A percentile compares a stretch with the other conserved stretches of the same genome.
phyloP scores from a whole-genome alignment of 768 basidiomycete genomes.

The Naganishia randhawae region DNA sequence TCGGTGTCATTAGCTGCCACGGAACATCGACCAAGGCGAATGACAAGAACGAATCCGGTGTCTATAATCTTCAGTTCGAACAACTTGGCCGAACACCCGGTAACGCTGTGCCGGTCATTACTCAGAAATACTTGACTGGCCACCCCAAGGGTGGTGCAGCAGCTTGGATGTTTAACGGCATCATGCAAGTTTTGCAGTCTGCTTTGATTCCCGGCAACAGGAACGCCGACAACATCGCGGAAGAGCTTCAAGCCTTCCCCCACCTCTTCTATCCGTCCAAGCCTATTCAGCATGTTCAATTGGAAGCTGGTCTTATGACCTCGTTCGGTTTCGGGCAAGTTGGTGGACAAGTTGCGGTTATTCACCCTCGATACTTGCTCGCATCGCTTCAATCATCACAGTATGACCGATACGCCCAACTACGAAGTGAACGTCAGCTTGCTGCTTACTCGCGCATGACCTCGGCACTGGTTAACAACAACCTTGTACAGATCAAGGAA shows the following conservation, averaged over 20 bases:
- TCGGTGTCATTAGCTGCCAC: constrained; percentile 58
- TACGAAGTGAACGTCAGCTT: constrained; percentile 61
- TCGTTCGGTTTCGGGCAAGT: constrained; percentile 90
- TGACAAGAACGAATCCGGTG: constrained; percentile 96
- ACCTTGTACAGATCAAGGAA: constrained; percentile 91
- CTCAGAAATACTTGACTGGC: constrained; percentile 94
- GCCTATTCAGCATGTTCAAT: constrained; percentile 88
- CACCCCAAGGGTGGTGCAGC: constrained; percentile 99
- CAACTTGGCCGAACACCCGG: constrained; percentile 82
- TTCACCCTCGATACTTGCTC: constrained; percentile 87
- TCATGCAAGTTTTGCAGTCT: constrained; percentile 75
- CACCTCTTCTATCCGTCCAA: constrained; percentile 97
- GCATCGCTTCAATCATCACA: constrained; percentile 73
- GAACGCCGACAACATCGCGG: constrained; percentile 78
- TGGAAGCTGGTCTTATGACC: constrained; percentile 54
- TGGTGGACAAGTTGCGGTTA: constrained; percentile 79
- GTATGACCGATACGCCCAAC: constrained; percentile 69
- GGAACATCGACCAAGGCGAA: constrained; percentile 57
- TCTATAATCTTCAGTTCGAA: constrained; percentile 94
- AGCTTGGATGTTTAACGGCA: constrained; percentile 91
- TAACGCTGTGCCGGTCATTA: constrained; percentile 94
- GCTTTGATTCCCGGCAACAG: constrained; percentile 93
- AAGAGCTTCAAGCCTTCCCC: constrained; percentile 77
- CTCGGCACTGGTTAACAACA: constrained; percentile 90
- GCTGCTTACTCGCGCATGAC: constrained; percentile 59